These are phyloP conservation scores for Fusarium xylarioides DNA, from an alignment of 2,329 filamentous ascomycete genomes.

Conservation along the genomic window DNA sequence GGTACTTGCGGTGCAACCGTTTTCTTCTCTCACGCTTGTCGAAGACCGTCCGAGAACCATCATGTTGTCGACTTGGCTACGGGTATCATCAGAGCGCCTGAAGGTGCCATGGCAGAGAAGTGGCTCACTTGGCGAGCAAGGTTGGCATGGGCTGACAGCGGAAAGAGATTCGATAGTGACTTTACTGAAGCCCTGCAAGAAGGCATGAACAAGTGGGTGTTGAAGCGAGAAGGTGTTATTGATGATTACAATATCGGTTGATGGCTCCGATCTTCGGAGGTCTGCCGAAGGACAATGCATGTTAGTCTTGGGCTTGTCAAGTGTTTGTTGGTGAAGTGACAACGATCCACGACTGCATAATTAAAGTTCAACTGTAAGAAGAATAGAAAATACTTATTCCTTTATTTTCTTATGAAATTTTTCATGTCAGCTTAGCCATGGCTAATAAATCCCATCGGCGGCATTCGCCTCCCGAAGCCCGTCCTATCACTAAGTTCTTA, in stretches of 20 bases:
- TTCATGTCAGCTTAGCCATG: background rate
- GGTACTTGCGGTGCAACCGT: constrained; percentile 57
- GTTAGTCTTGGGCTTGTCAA: background rate
- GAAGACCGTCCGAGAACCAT: constrained; percentile 43
- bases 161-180: constrained; percentile 48
- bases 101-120: constrained; percentile 54
- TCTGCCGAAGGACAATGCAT: constrained; percentile 22
- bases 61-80: constrained; percentile 54
- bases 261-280: constrained; percentile 31
- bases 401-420: background rate
- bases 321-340: constrained; percentile 3
- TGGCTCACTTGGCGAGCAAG: constrained; percentile 59
- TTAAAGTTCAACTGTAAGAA: too few species aligned
- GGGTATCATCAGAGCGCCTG: constrained; percentile 56
- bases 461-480: constrained; percentile 15
- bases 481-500: constrained; percentile 8
- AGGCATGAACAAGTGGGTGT: constrained; percentile 52
- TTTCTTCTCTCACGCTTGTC: constrained; percentile 46
- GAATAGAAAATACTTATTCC: background rate
- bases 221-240: constrained; percentile 47
- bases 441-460: background rate
- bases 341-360: background rate
- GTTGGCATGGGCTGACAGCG: constrained; percentile 47
- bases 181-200: constrained; percentile 49
- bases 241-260: constrained; percentile 42